Conservation (phyloP, 805 yeast genomes). For the Priceomyces carsonii region DNA sequence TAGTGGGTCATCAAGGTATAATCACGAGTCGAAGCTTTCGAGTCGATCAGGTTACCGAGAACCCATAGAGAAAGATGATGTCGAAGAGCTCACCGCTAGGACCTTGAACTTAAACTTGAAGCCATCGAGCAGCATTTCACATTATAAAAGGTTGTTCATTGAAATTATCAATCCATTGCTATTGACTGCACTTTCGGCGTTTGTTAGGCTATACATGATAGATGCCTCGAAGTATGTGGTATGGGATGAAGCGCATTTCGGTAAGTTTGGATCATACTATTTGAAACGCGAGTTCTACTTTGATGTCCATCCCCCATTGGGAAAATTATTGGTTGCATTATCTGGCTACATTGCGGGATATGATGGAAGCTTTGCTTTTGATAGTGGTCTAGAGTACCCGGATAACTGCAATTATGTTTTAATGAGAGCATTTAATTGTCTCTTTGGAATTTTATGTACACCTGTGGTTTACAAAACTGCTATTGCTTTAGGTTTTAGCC, state of each 20-base stretch:
- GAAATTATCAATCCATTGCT: conserved; percentile 27
- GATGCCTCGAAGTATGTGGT: conserved; percentile 76
- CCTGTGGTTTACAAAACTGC: conserved; percentile 87
- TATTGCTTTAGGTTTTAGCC: conserved; percentile 69
- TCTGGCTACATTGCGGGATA: conserved; percentile 86
- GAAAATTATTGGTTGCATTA: conserved; percentile 87
- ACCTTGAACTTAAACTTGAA: conserved; percentile 19
- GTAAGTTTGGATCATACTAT: conserved; percentile 93
- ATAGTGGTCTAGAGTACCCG: conserved; percentile 78
- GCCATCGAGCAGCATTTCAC: conserved; percentile 2
- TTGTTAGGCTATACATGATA: conserved; percentile 71
- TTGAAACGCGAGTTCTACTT: conserved; percentile 86
- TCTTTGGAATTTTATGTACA: conserved; percentile 78
- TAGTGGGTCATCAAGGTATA: conserved; percentile 5
- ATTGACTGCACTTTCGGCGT: conserved; percentile 36
- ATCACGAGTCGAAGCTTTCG: conserved; percentile 1
- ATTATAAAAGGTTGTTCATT: conserved; percentile 8
- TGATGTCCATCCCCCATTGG: conserved; percentile 97
- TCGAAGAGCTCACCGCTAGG: conserved; percentile 22
- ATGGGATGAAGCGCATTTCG: conserved; percentile 98
- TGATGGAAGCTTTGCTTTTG: conserved; percentile 88
- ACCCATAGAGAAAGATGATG: conserved; percentile 9
- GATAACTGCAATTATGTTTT: conserved; percentile 73
- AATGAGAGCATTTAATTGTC: conserved; percentile 88
- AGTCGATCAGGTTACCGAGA: not conserved